Base-by-base conservation (phyloP, 1,139 yeast genomes). In the Saccharomyces hybrid region DNA sequence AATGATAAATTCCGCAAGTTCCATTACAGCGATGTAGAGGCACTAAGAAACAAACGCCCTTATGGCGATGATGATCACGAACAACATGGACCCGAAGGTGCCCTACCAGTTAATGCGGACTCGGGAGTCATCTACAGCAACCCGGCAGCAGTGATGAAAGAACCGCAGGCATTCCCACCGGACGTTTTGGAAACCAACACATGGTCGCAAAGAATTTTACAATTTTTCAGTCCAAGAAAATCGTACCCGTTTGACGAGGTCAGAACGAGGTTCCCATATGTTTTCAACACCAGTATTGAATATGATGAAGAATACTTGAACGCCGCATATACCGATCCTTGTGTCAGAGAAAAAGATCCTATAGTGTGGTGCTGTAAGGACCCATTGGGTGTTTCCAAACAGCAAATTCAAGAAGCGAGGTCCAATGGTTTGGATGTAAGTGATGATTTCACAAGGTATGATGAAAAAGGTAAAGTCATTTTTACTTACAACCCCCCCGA, bases 281-380 rank as follows among this genome's bases (percentile, higher is more conserved):
- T 55, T 50, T 67, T 74, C 68, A 72, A 75, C 58, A 70, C 72
- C 25, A 59, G 67, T 2, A 64, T 73, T 28, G 64, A 60, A n/a
- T 71, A 73, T 54, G 62, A 72, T 50, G 64, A 65, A 6, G 73
- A 67, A 23, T 69, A 65, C 54, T 61, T 67, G 64, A 68, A 65
- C n/a, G 66, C 68, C 54, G 88, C 89, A 6, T 86, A 83, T 64
- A 79, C 81, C 50, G 82, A 82, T 65, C 90, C 91, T 23, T 79
- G 78, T 54, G 83, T 86, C 38, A 73, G 73, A 26, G 84, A 81
- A 48, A 77, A 75, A 32, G 83, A 79, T 61, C 88, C 89, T 14
- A 79, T 79, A 48, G 75, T 85, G 52, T 86, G 95, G 95, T 74
- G 84, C 59, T 82, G 86, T 47, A 76, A 72, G 58, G 95, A 86